These are phyloP conservation scores for Jaltomata sinuosa DNA, from an alignment of 257 asterid species.

Conservation along the genomic window DNA sequence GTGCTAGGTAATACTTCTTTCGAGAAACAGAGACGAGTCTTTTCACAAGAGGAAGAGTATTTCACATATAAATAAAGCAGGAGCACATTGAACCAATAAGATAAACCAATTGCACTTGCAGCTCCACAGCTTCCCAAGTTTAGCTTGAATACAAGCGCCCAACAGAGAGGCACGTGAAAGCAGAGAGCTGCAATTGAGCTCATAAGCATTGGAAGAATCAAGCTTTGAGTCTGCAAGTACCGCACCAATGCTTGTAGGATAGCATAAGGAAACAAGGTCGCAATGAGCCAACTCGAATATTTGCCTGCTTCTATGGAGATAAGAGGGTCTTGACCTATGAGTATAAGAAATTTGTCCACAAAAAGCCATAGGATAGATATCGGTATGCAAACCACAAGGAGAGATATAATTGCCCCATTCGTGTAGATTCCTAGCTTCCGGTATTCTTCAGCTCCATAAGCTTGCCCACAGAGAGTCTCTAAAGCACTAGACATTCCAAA, in stretches of 20 bases:
- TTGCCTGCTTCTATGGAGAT: slow-evolving; percentile 63
- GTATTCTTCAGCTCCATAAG: slow-evolving; percentile 70
- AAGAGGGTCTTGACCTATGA: slow-evolving; percentile 57
- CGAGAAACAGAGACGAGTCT: slow-evolving; percentile 25
- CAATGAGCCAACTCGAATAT: slow-evolving; percentile 56
- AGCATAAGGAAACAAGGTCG: slow-evolving; percentile 59
- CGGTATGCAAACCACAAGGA: slow-evolving; percentile 49
- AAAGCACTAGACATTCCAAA: slow-evolving; percentile 75
- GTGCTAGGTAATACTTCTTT: slow-evolving; percentile 12
- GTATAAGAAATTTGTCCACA: slow-evolving; percentile 41
- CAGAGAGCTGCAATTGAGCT: slow-evolving; percentile 41
- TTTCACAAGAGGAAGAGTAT: slow-evolving; percentile 43
- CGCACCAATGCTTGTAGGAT: slow-evolving; percentile 65
- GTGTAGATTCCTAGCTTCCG: slow-evolving; percentile 46
- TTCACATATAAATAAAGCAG: slow-evolving; percentile 40
- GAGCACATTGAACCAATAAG: slow-evolving; percentile 62
- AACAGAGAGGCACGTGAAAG: slow-evolving; percentile 54
- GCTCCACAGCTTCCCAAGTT: slow-evolving; percentile 63
- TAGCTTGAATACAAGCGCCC: slow-evolving; percentile 53
- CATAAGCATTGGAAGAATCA: slow-evolving; percentile 63
- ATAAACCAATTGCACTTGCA: slow-evolving; percentile 55
- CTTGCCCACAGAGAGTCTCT: slow-evolving; percentile 89
- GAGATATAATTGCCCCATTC: slow-evolving; percentile 44
- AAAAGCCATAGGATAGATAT: slow-evolving; percentile 44
- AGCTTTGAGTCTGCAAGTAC: slow-evolving; percentile 65